A percentile compares a stretch with the other conserved stretches of the same genome.
These are phyloP conservation scores for Tagetes patula DNA, from an alignment of 129 eudicot genomes.

Conservation along the genomic window DNA sequence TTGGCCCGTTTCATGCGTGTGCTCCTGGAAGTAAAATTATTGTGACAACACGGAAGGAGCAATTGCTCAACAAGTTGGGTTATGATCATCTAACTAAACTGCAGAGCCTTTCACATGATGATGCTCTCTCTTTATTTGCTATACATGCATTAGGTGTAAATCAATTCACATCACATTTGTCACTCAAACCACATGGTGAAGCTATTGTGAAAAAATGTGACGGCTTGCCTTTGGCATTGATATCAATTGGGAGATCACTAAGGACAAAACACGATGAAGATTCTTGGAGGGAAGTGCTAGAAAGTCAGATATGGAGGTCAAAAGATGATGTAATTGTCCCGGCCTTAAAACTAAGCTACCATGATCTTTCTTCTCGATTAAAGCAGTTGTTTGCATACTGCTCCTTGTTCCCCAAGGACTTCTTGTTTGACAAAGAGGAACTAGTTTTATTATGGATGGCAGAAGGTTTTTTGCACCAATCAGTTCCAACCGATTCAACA, in stretches of 20 bases:
- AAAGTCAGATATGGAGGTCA: no score
- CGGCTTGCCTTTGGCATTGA: no score
- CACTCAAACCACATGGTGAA: no score
- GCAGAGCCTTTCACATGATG: background rate
- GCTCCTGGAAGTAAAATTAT: constrained; percentile 12
- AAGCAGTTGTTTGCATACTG: no score
- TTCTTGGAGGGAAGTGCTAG: no score
- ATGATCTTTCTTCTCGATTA: no score
- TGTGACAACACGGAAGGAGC: constrained; percentile 6
- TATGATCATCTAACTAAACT: background rate
- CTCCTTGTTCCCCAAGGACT: no score
- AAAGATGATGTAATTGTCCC: background rate
- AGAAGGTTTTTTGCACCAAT: background rate
- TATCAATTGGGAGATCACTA: no score
- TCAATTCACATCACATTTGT: no score
- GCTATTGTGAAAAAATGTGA: no score
- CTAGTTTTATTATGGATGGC: background rate
- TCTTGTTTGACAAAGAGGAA: no score
- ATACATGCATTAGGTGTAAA: constrained; percentile 5
- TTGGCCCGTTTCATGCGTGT: background rate
- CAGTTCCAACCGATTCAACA: background rate
- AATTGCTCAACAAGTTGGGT: constrained; percentile 10
- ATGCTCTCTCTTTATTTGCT: background rate
- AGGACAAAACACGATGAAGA: no score
- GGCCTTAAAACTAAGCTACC: background rate